phyloP scores from a whole-genome alignment of 495 filamentous ascomycete species.

The Massariosphaeria phaeospora region DNA sequence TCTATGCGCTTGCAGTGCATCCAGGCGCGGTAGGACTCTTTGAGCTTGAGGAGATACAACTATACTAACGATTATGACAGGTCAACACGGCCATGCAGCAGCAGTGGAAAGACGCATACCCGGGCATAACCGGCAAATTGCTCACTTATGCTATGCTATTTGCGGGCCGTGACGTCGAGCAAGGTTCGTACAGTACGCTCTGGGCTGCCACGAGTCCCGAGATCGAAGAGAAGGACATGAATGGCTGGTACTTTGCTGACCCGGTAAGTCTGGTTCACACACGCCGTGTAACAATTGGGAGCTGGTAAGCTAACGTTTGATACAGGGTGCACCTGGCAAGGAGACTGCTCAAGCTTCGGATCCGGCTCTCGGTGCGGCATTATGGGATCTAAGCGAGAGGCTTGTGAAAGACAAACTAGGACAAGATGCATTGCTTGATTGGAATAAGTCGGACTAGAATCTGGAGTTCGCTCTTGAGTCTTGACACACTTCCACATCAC shows the following conservation, averaged over 20 bases:
- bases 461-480: too few relatives aligned
- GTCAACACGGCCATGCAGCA: slow-evolving; percentile 48
- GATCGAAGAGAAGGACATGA: slow-evolving; percentile 43
- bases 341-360: slow-evolving; percentile 44
- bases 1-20: slow-evolving; percentile 44
- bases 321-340: too few relatives aligned
- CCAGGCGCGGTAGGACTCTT: slow-evolving; percentile 41
- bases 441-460: too few relatives aligned
- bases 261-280: too few relatives aligned
- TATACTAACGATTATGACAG: not conserved
- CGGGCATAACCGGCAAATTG: slow-evolving; percentile 42
- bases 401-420: slow-evolving; percentile 46
- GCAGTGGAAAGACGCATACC: slow-evolving; percentile 49
- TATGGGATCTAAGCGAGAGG: slow-evolving; percentile 45
- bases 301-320: too few relatives aligned
- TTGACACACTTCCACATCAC: too few relatives aligned
- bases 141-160: slow-evolving; percentile 38
- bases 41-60: not conserved
- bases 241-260: slow-evolving; percentile 44
- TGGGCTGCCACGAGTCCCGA: slow-evolving; percentile 44
- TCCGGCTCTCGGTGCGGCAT: slow-evolving; percentile 38
- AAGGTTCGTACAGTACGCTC: slow-evolving; percentile 45
- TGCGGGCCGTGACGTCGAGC: slow-evolving; percentile 40
- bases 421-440: slow-evolving; percentile 40
- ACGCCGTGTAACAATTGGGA: too few relatives aligned